Base-by-base conservation (phyloP, 108 stramenopile genomes). In the Conticribra weissflogii region DNA sequence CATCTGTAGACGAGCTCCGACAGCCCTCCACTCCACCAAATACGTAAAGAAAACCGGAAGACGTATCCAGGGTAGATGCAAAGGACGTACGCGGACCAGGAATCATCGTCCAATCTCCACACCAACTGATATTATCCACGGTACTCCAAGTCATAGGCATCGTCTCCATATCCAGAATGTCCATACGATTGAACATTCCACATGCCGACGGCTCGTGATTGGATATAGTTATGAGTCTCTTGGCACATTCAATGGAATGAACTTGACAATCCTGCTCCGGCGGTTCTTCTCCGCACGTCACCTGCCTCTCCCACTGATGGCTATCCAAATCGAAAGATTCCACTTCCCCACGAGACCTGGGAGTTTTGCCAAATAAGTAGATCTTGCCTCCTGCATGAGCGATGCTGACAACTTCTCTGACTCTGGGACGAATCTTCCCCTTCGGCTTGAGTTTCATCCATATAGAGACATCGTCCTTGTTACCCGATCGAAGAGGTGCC, bases 11-110 rank as follows among this genome's bases (percentile, higher is more conserved):
- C 29, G 29, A 23, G 28, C 36, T 45, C 18, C n/a, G n/a, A n/a
- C n/a, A n/a, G n/a, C 29, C 59, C 23, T 60, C 30, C 36, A 60
- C 59, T 14, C 59, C 59, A 60, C 59, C 59, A 44, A 60, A 60
- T 7, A 60, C 44, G 24, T 60, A 60, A 19, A 60, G 22, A 36
- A 60, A 31, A 2, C 59, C 59, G 15, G 29, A n/a, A 16, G 4
- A 28, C 19, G 59, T 7, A 44, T 60, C 59, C 59, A 60, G 21
- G 0, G 41, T 21, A 18, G 59, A 60, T 32, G 29, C 29, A 45
- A 60, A 60, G 15, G 9, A 60, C 14, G 22, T 60, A 21, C 59
- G 33, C 2, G 31, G 8, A 8, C 59, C 59, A 23, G 59, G 59
- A 17, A 60, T 60, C 59, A 60, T 60, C 14, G 36, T 60, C 41